Percentiles rank a stretch among this genome's conserved stretches.
phyloP scores from a whole-genome alignment of 306 rosid genomes.

The Quercus alba region DNA sequence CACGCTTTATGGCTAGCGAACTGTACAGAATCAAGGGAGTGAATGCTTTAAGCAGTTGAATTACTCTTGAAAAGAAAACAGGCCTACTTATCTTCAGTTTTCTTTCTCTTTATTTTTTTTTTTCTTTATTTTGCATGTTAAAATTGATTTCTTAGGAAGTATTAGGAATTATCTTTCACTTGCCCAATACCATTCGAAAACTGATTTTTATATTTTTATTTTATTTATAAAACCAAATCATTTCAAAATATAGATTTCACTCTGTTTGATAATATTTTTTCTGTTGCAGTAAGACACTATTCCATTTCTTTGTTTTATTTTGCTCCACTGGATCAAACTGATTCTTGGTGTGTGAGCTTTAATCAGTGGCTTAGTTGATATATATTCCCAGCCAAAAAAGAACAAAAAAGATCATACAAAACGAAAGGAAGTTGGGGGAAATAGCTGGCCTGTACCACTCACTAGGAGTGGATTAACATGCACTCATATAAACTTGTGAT shows the following conservation, averaged over 20 bases:
- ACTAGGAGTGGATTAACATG: neutral
- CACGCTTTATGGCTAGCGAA: neutral
- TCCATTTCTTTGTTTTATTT: neutral
- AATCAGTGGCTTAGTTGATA: neutral
- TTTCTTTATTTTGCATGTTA: neutral
- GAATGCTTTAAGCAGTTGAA: neutral
- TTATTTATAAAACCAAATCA: neutral
- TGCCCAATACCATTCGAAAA: neutral
- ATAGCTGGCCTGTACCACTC: neutral
- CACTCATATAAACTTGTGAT: neutral
- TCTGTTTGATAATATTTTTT: neutral
- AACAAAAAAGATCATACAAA: neutral
- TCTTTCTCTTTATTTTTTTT: neutral
- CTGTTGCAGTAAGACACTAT: neutral
- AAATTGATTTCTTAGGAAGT: no score
- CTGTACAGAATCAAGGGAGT: neutral
- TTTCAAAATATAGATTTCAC: neutral
- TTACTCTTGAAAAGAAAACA: neutral
- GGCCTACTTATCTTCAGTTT: neutral
- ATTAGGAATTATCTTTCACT: neutral
- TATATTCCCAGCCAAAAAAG: neutral
- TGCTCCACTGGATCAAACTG: neutral
- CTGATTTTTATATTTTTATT: neutral
- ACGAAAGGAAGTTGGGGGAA: neutral
- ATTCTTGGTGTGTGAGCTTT: neutral